Conservation (phyloP, 371 early-diverging fungal genomes). For the Mortierella sp. region DNA sequence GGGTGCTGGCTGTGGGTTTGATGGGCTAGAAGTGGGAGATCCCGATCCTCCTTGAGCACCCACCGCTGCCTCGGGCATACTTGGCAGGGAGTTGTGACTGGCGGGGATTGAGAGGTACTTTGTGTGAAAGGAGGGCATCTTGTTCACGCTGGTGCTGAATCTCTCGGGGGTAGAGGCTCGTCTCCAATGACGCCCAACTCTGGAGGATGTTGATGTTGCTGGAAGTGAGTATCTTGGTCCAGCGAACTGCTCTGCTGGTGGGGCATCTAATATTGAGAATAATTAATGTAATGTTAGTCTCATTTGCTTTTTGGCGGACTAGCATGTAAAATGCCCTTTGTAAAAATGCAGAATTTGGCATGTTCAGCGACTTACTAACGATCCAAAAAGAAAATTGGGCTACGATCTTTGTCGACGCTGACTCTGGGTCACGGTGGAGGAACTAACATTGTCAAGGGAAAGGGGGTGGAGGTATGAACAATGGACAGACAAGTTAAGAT, state of each 20-base stretch:
- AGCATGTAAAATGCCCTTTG: not conserved
- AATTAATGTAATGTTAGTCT: not conserved
- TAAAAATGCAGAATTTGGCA: not conserved
- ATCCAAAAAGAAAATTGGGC: constrained; percentile 45
- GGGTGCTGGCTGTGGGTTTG: constrained; percentile 6
- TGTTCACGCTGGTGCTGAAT: constrained; percentile 12
- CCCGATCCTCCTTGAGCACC: not conserved
- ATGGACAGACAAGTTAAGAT: not conserved
- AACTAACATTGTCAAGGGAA: constrained; percentile 20
- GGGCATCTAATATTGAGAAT: not conserved
- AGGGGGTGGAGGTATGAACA: not conserved
- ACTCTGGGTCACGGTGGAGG: constrained; percentile 14
- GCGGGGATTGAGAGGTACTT: constrained; percentile 20
- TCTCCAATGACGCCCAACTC: constrained; percentile 38
- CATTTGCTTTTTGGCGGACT: too few species aligned
- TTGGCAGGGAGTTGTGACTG: constrained; percentile 33
- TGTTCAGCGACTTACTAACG: constrained; percentile 26
- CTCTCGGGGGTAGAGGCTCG: constrained; percentile 49
- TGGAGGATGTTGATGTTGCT: constrained; percentile 2
- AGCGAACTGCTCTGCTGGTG: not conserved
- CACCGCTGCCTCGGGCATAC: constrained; percentile 29
- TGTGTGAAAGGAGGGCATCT: constrained; percentile 21
- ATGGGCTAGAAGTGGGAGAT: not conserved
- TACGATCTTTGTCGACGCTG: constrained; percentile 22
- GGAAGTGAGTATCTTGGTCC: constrained; percentile 12